These are phyloP conservation scores for Fusarium torulosum DNA, from an alignment of 2,329 filamentous ascomycete genomes.

Conservation along the genomic window DNA sequence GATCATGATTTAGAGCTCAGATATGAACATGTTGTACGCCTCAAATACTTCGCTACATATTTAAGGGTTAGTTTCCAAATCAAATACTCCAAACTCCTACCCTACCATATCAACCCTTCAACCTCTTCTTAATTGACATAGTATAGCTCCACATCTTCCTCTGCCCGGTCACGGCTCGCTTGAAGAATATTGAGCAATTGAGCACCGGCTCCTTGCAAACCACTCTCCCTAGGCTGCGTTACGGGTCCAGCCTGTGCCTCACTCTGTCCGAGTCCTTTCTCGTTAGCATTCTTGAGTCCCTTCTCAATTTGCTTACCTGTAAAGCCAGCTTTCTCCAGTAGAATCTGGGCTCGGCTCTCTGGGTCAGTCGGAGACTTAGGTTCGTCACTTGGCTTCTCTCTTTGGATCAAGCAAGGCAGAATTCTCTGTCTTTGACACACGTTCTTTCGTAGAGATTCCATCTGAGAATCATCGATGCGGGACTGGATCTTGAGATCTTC, in stretches of 20 bases:
- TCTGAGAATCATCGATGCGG: not conserved
- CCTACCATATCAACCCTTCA: not conserved
- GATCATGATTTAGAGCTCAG: not conserved
- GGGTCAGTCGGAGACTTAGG: not conserved
- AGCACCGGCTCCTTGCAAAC: not conserved
- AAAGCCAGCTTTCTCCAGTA: conserved; percentile 3
- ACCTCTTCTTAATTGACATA: not conserved
- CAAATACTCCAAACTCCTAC: not conserved
- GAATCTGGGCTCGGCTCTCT: not conserved
- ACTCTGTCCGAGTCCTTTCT: no score
- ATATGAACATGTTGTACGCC: not conserved
- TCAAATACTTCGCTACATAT: not conserved
- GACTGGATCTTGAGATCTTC: not conserved
- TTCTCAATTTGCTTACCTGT: not conserved
- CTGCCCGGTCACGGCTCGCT: not conserved
- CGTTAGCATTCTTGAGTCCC: not conserved
- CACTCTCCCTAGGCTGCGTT: not conserved
- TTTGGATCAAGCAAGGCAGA: not conserved
- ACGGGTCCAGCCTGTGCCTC: not conserved
- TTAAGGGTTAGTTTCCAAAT: not conserved
- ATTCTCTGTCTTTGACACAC: conserved; percentile 18
- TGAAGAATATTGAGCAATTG: not conserved
- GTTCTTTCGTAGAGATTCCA: conserved; percentile 1
- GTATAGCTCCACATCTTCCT: not conserved
- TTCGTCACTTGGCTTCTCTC: not conserved